Evolutionary conservation across 1,284 basidiomycete species (phyloP).

Genomic region (Sporisorium graminicola): DNA sequence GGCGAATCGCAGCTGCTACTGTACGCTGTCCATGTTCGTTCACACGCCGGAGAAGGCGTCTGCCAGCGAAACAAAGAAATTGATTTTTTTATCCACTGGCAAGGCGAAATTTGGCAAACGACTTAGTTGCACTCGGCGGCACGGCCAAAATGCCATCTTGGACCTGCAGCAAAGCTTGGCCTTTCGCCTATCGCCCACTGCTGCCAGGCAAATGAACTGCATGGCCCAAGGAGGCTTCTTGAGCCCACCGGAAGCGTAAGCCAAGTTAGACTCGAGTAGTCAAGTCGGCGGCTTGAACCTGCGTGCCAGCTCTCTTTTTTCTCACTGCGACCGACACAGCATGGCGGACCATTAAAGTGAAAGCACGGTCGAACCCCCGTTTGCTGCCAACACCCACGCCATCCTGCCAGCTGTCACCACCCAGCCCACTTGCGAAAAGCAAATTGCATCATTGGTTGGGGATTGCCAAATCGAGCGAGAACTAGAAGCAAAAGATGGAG

Average conservation of each 20-base stretch:
- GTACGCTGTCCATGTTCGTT: too few relatives aligned
- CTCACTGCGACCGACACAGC: background rate
- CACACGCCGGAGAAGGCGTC: conserved; percentile 6
- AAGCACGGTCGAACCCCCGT: background rate
- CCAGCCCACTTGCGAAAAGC: background rate
- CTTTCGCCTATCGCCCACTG: background rate
- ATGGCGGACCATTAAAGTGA: background rate
- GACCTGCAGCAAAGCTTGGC: background rate
- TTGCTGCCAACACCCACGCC: background rate
- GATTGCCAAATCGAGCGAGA: background rate
- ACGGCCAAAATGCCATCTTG: background rate
- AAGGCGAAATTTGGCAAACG: too few relatives aligned
- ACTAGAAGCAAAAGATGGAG: background rate
- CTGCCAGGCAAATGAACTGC: background rate
- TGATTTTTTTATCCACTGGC: too few relatives aligned
- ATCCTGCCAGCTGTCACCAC: background rate
- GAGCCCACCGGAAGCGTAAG: too few relatives aligned
- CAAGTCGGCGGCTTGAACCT: too few relatives aligned
- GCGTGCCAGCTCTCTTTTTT: too few relatives aligned
- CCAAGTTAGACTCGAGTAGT: too few relatives aligned
- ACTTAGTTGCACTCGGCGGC: too few relatives aligned
- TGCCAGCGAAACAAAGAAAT: conserved; percentile 3
- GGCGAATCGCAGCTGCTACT: too few relatives aligned
- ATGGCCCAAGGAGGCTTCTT: too few relatives aligned
- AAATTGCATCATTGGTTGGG: background rate